Percentiles rank a stretch among this genome's conserved stretches.
Conservation (phyloP, 345 rosid species). For the Hibiscus tridactylites region DNA sequence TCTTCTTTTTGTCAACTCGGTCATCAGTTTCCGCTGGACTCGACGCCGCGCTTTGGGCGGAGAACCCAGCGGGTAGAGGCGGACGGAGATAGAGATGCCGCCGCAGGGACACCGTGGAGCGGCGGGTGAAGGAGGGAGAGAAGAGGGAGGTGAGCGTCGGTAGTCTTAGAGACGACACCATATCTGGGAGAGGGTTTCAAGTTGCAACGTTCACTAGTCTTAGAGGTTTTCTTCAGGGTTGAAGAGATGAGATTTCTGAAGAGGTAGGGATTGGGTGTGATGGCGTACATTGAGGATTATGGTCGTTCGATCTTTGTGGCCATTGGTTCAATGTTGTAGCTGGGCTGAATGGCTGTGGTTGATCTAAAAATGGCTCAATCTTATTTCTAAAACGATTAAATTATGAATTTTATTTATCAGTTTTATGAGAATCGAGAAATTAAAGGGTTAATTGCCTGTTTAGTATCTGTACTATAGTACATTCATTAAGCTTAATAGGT, state of each 20-base stretch:
- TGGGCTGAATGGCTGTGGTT: background rate
- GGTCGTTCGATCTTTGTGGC: background rate
- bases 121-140: constrained; percentile 33
- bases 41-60: constrained; percentile 41
- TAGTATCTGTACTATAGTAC: too few relatives aligned
- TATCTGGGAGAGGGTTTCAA: constrained; percentile 10
- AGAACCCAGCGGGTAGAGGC: constrained; percentile 35
- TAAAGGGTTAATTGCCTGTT: too few relatives aligned
- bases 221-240: background rate
- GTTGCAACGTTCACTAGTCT: background rate
- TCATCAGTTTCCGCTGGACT: constrained; percentile 49
- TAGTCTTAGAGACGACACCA: constrained; percentile 61
- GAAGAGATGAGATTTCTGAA: background rate
- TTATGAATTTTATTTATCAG: too few relatives aligned
- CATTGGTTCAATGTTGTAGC: background rate
- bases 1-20: constrained; percentile 28
- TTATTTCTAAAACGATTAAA: background rate
- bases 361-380: background rate
- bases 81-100: constrained; percentile 22
- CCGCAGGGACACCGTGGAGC: constrained; percentile 27
- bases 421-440: too few relatives aligned
- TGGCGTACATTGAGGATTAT: background rate
- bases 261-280: background rate
- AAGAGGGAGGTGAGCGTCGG: constrained; percentile 45
- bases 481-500: too few relatives aligned